phyloP scores from a whole-genome alignment of 345 rosid genomes.

The Brassica cretica region DNA sequence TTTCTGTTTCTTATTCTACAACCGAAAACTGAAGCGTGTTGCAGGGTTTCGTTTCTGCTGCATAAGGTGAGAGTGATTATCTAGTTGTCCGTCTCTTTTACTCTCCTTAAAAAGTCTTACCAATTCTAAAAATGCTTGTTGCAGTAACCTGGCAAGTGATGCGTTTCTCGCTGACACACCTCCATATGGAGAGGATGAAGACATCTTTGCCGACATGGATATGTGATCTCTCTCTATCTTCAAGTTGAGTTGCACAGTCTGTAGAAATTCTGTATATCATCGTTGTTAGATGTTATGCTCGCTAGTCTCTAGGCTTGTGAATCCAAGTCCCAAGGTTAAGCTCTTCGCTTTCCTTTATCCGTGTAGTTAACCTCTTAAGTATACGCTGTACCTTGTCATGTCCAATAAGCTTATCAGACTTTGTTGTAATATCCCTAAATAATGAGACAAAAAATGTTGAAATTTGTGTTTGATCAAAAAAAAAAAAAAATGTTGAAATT shows the following conservation, averaged over 20 bases:
- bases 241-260: constrained; percentile 22
- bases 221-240: constrained; percentile 47
- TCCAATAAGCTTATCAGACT: constrained; percentile 16
- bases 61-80: constrained; percentile 53
- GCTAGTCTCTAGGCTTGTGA: constrained; percentile 33
- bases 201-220: constrained; percentile 82
- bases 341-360: constrained; percentile 37
- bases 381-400: constrained; percentile 11
- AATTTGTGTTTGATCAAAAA: not conserved
- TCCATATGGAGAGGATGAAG: constrained; percentile 61
- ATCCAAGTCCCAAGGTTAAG: constrained; percentile 34
- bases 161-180: constrained; percentile 49
- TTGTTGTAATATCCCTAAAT: constrained; percentile 13
- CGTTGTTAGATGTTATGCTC: constrained; percentile 20
- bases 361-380: constrained; percentile 28
- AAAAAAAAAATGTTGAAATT: constrained; percentile 7
- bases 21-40: constrained; percentile 84
- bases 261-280: constrained; percentile 31
- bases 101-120: not conserved
- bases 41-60: constrained; percentile 82
- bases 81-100: not conserved
- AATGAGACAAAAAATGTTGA: constrained; percentile 20
- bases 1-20: constrained; percentile 91
- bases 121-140: constrained; percentile 13
- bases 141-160: constrained; percentile 80